Percentiles rank a stretch among this genome's conserved stretches.
Conservation (phyloP, 495 filamentous ascomycete species). For the Daldinia decipiens region DNA sequence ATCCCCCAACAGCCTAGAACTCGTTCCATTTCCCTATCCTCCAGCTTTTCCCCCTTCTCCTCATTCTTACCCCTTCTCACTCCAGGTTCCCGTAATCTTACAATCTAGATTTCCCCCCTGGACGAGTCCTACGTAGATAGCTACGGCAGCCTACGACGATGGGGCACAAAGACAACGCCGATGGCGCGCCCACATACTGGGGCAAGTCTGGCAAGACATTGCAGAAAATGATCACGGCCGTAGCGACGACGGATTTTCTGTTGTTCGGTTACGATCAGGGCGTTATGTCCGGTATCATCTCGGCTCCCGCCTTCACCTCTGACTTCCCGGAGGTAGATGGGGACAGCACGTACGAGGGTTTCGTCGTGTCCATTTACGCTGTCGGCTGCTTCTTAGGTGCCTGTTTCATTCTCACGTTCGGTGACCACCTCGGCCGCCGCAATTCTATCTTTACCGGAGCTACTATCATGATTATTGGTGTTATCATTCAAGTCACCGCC, state of each 20-base stretch:
- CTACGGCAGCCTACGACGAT: slow-evolving; percentile 27
- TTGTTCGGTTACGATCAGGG: slow-evolving; percentile 77
- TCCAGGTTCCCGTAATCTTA: slow-evolving; percentile 14
- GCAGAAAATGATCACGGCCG: slow-evolving; percentile 53
- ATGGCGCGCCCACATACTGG: slow-evolving; percentile 40
- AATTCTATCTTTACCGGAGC: slow-evolving; percentile 76
- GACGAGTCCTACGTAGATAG: slow-evolving; percentile 6
- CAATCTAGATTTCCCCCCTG: slow-evolving; percentile 15
- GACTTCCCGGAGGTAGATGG: slow-evolving; percentile 54
- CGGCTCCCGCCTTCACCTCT: slow-evolving; percentile 50
- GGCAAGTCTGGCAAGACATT: slow-evolving; percentile 31
- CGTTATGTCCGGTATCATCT: slow-evolving; percentile 57
- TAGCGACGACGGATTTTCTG: slow-evolving; percentile 62
- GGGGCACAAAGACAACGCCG: slow-evolving; percentile 39
- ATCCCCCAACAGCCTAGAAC: slow-evolving; percentile 34
- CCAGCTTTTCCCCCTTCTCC: slow-evolving; percentile 11
- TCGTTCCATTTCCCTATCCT: slow-evolving; percentile 27
- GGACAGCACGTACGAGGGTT: slow-evolving; percentile 68
- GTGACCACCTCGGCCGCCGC: slow-evolving; percentile 75
- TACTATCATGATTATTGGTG: slow-evolving; percentile 73
- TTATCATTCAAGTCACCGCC: slow-evolving; percentile 70
- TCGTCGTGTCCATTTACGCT: slow-evolving; percentile 77
- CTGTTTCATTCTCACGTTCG: slow-evolving; percentile 70
- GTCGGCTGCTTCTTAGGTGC: slow-evolving; percentile 74
- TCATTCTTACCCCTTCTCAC: slow-evolving; percentile 6